Evolutionary conservation across 192 early-diverging fungal genomes (phyloP).

Genomic region (Coemansia sp.): DNA sequence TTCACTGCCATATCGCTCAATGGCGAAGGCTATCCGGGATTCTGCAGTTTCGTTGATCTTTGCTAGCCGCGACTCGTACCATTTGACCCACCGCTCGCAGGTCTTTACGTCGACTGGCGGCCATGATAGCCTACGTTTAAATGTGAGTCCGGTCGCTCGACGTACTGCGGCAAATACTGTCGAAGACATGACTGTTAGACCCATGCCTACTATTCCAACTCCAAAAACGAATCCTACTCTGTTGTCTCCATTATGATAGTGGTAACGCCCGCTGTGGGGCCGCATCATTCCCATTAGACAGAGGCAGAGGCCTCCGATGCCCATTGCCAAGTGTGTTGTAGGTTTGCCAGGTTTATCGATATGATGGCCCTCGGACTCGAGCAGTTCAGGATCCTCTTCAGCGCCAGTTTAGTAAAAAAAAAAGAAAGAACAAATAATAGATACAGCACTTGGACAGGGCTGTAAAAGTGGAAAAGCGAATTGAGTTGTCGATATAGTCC

Average conservation of each 20-base stretch:
- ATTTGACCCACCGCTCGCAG: slow-evolving; percentile 18
- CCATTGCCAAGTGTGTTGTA: slow-evolving; percentile 37
- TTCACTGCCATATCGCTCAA: slow-evolving; percentile 7
- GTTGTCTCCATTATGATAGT: background rate
- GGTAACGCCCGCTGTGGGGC: background rate
- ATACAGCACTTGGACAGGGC: background rate
- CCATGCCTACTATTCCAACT: slow-evolving; percentile 7
- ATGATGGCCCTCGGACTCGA: background rate
- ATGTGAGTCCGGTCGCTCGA: slow-evolving; percentile 39
- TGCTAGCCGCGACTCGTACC: slow-evolving; percentile 36
- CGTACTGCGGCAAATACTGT: slow-evolving; percentile 38
- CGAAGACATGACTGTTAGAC: slow-evolving; percentile 16
- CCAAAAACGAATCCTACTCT: slow-evolving; percentile 15
- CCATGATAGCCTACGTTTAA: slow-evolving; percentile 19
- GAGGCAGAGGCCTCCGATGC: slow-evolving; percentile 11
- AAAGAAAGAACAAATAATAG: background rate
- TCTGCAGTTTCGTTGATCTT: slow-evolving; percentile 30
- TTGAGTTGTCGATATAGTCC: background rate
- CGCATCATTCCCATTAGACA: slow-evolving; percentile 11
- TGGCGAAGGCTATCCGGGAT: background rate
- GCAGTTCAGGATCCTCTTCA: background rate
- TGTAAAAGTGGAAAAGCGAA: background rate
- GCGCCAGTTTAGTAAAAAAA: background rate
- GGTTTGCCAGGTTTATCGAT: slow-evolving; percentile 1
- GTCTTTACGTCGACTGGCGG: slow-evolving; percentile 18